Base-by-base conservation (phyloP, 371 early-diverging fungal species). In the Apophysomyces variabilis region DNA sequence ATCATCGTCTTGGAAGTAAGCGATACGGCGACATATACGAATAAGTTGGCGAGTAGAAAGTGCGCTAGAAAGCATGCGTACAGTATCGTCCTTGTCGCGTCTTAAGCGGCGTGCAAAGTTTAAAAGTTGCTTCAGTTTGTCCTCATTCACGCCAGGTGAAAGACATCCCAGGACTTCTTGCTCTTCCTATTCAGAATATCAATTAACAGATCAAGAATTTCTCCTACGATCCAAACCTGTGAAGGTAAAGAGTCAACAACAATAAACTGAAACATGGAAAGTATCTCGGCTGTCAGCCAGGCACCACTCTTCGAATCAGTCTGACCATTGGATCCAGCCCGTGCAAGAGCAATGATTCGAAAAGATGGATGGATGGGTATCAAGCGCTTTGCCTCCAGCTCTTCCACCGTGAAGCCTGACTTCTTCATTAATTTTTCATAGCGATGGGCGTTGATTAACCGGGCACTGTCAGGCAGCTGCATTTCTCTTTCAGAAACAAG, bases 21-120 rank as follows among this genome's bases (percentile, higher is more conserved):
- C 79, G 46, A 92, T 62, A 16, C 90, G 88, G 58, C 90, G 88
- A 58, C 90, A 89, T 57, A 93, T 91, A 45, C 93, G 90, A 66
- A 93, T 85, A 59, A 94, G 72, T 77, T 93, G 93, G 46, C 91
- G 83, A 13, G 91, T 93, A 3, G 91, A 90, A 54, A 92, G 73
- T 7, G 90, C 79, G 14, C 83, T 83, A 4, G 90, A 86, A 4
- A 91, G 67, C 35, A 85, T 77, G 60, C 88, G 82, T 37, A 89
- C 71, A 0, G 87, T 87, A 14, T 90, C 93, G 64, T 91, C 90
- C 11, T 79, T 83, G 36, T 88, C 87, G 41, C 78, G 75, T n/a
- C 91, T 84, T 9, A 93, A 76, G 36, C 83, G 80, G 46, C 87
- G 77, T 4, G 91, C 87, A 74, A 91, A 90, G 7, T 78, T 78